phyloP scores from a whole-genome alignment of 2,329 filamentous ascomycete genomes.

The Trichophyton rubrum region DNA sequence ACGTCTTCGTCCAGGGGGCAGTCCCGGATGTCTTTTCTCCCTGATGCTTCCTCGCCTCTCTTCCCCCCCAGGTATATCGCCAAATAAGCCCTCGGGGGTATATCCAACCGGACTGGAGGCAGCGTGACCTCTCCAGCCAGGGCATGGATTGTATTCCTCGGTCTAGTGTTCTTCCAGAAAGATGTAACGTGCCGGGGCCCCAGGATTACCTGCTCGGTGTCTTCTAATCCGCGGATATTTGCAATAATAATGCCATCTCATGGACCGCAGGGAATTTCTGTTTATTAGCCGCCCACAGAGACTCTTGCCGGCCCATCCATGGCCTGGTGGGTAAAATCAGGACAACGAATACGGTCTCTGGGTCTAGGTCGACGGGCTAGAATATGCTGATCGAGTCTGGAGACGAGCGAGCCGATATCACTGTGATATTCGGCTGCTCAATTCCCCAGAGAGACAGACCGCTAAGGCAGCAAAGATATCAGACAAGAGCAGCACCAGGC shows the following conservation, averaged over 20 bases:
- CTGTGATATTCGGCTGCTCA: no score
- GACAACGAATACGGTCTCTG: no score
- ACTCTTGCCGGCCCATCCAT: background rate
- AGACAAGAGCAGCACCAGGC: no score
- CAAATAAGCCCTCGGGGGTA: background rate
- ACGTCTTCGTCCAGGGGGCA: background rate
- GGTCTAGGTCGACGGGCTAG: background rate
- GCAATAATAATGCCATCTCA: background rate
- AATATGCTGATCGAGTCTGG: background rate
- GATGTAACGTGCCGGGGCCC: background rate
- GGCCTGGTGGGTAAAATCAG: no score
- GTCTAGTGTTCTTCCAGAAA: background rate
- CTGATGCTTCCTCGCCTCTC: background rate
- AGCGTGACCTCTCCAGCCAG: background rate
- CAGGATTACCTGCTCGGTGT: background rate
- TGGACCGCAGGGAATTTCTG: background rate
- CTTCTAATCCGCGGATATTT: background rate
- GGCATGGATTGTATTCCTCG: background rate
- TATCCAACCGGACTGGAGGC: background rate
- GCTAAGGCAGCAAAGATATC: no score
- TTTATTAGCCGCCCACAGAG: background rate
- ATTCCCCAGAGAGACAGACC: no score
- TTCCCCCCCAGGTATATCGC: background rate
- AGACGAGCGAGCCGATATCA: background rate
- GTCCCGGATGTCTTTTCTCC: background rate